Conservation (phyloP, 2,329 filamentous ascomycete species). For the Apiospora pterosperma region DNA sequence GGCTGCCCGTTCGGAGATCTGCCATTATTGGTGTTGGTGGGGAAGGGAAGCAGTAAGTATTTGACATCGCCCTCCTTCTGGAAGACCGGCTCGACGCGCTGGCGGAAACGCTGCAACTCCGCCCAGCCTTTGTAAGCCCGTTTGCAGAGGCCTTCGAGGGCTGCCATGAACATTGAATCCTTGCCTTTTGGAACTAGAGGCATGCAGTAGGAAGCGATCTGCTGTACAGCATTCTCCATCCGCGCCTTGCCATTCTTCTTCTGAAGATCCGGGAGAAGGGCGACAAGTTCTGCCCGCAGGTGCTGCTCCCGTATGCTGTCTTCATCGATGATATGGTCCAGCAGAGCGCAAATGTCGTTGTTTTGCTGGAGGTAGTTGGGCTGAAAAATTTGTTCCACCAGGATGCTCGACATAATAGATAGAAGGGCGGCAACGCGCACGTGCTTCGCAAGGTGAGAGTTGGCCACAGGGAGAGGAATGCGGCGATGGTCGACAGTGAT, state of each 20-base stretch:
- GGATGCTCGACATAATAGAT: background rate
- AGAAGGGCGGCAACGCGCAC: background rate
- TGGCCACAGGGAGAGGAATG: background rate
- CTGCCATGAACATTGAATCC: background rate
- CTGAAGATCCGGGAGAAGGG: background rate
- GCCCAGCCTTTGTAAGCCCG: background rate
- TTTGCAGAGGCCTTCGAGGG: background rate
- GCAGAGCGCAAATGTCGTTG: background rate
- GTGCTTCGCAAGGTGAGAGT: background rate
- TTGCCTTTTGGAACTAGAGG: background rate
- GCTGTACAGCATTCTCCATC: background rate
- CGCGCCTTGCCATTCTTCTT: background rate
- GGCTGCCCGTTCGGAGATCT: background rate
- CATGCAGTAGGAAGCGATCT: background rate
- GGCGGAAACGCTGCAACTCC: background rate
- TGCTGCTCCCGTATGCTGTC: background rate
- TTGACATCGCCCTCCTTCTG: background rate
- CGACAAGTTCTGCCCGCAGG: background rate
- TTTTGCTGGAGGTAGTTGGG: conserved; percentile 1
- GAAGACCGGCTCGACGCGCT: background rate
- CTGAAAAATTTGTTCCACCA: background rate
- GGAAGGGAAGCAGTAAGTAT: background rate
- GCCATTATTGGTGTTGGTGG: background rate
- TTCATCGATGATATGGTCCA: background rate
- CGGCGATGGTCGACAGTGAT: background rate